Base-by-base conservation (phyloP, 2,329 filamentous ascomycete genomes). In the Chrysoporthe deuterocubensis region DNA sequence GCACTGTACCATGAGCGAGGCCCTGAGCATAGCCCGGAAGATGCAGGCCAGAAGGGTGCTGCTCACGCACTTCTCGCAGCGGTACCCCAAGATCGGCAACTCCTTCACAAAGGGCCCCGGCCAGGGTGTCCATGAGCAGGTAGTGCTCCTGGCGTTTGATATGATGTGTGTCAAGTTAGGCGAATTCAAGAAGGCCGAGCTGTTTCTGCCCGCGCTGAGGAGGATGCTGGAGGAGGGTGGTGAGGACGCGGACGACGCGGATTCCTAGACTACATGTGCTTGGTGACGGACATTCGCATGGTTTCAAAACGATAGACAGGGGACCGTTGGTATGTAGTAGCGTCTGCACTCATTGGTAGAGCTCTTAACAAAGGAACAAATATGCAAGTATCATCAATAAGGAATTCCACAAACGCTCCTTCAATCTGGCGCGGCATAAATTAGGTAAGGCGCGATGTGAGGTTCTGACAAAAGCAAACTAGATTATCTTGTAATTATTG, bases 61-160 rank as follows among this genome's bases (percentile, higher is more conserved):
- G 66, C 84, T 99, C 61, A 99, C 96, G 8, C 96, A 99, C 78
- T 99, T 99, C 80, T 94, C 90, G 66, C 96, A 99, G 81, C 86
- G 96, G 8, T 99, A 99, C 78, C 91, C 93, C 74, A 95, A 95
- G 79, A 83, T 88, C 44, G 81, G 67, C 9, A 75, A 73, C 64
- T 63, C 62, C 43, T 62, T 64, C 1, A 40, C 34, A 3, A 71
- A 72, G 14, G n/a, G 69, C 46, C 67, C 72, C 34, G 71, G 68
- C 69, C 69, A 73, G 65, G 78, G 79, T 68, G 75, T 78, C 5
- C 73, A 75, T 48, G 80, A 78, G 26, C 85, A 89, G 81, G 87
- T 89, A 50, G 87, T 93, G 18, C 83, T 92, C 67, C 85, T 94
- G 66, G 92, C 90, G 1, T 93, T 93, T 77, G 92, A 96, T 75